A percentile compares a stretch with the other conserved stretches of the same genome.
phyloP scores from a whole-genome alignment of 805 yeast genomes.

The Cyberlindnera mycetangii region DNA sequence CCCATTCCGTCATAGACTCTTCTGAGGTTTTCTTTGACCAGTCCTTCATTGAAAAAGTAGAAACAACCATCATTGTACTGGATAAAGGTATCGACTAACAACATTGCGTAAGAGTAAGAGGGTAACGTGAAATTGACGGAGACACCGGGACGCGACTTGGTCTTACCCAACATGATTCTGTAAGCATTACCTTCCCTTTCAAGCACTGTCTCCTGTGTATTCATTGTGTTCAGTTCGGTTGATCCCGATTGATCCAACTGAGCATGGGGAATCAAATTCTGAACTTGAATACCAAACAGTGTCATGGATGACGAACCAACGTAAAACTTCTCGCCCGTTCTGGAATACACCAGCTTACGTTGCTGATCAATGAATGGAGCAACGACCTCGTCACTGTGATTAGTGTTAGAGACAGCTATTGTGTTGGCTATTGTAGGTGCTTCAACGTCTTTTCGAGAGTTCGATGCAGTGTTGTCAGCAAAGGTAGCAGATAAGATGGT shows the following conservation, averaged over 20 bases:
- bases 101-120: slow-evolving; percentile 71
- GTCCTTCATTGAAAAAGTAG: slow-evolving; percentile 79
- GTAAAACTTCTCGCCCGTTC: slow-evolving; percentile 72
- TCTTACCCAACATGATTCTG: slow-evolving; percentile 62
- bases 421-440: slow-evolving; percentile 1
- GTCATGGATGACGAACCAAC: slow-evolving; percentile 86
- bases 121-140: slow-evolving; percentile 73
- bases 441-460: slow-evolving; percentile 11
- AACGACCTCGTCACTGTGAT: slow-evolving; percentile 40
- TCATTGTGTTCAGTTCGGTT: slow-evolving; percentile 18
- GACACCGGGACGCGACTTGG: slow-evolving; percentile 64
- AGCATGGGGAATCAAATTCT: slow-evolving; percentile 46
- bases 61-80: slow-evolving; percentile 83
- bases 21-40: slow-evolving; percentile 64
- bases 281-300: slow-evolving; percentile 72
- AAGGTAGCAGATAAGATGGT: slow-evolving; percentile 27
- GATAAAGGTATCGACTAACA: slow-evolving; percentile 71
- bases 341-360: slow-evolving; percentile 67
- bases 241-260: slow-evolving; percentile 24
- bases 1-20: slow-evolving; percentile 51
- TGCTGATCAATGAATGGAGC: slow-evolving; percentile 70
- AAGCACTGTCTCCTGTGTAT: slow-evolving; percentile 49
- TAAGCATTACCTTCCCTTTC: slow-evolving; percentile 79
- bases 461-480: slow-evolving; percentile 26
- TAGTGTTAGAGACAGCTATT: too few species aligned